Evolutionary conservation across 2,329 filamentous ascomycete genomes (phyloP).

Genomic region (Aspergillus carbonarius): DNA sequence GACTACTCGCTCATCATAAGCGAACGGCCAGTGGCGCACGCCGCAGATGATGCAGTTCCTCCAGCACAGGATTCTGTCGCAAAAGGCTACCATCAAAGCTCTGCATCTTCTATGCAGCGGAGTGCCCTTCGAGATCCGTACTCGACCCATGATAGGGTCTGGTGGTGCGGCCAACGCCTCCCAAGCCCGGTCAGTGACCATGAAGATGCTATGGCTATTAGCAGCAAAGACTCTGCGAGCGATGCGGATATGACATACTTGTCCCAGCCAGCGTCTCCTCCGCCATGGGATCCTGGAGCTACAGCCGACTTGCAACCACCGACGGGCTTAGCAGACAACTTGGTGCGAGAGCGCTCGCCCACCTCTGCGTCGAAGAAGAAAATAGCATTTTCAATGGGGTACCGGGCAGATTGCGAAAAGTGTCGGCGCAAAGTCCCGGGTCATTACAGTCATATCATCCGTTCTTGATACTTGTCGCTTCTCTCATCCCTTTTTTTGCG

Average conservation of each 20-base stretch:
- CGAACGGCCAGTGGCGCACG: conserved; percentile 28
- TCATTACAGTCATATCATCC: conserved; percentile 76
- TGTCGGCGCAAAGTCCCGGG: conserved; percentile 72
- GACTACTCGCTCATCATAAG: conserved; percentile 33
- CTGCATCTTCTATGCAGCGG: not conserved
- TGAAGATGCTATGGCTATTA: conserved; percentile 20
- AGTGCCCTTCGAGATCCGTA: not conserved
- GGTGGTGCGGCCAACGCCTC: conserved; percentile 29
- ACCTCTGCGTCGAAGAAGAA: conserved; percentile 15
- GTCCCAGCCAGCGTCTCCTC: conserved; percentile 9
- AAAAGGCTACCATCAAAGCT: not conserved
- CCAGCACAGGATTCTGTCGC: conserved; percentile 4
- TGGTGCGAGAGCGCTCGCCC: not conserved
- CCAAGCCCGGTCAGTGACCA: conserved; percentile 44
- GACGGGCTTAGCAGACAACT: not conserved
- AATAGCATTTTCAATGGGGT: conserved; percentile 75
- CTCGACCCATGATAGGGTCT: conserved; percentile 16
- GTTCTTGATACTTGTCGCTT: conserved; percentile 21
- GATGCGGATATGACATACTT: conserved; percentile 21
- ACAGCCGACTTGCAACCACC: conserved; percentile 2
- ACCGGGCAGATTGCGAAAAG: conserved; percentile 74
- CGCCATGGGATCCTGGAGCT: not conserved
- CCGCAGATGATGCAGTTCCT: conserved; percentile 32
- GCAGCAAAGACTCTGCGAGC: conserved; percentile 8
- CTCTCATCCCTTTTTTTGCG: not conserved